These are phyloP conservation scores for Fusarium oligoseptatum DNA, from an alignment of 2,329 filamentous ascomycete genomes.

Conservation along the genomic window DNA sequence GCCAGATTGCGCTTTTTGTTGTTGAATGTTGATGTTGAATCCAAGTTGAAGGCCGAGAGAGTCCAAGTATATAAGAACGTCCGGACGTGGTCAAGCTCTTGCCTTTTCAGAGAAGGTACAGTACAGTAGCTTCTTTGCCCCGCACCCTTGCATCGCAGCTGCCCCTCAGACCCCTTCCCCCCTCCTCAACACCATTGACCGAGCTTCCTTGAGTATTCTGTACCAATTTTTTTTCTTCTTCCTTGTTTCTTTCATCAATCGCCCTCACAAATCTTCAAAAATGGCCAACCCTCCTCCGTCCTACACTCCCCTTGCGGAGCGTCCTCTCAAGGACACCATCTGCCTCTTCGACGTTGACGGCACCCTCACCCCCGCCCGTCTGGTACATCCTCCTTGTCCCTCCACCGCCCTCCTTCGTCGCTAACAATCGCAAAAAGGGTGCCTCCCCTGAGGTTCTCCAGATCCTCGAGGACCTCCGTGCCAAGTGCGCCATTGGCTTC, in stretches of 20 bases:
- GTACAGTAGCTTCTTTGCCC: slow-evolving; percentile 16
- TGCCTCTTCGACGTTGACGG: slow-evolving; percentile 96
- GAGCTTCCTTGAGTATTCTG: slow-evolving; percentile 27
- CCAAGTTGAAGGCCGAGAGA: not conserved
- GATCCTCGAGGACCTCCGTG: slow-evolving; percentile 82
- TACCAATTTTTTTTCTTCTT: not conserved
- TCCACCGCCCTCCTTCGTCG: not conserved
- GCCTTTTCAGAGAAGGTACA: not conserved
- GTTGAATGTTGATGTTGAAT: not conserved
- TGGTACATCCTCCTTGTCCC: slow-evolving; percentile 63
- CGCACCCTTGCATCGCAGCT: slow-evolving; percentile 28
- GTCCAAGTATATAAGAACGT: not conserved
- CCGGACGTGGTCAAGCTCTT: not conserved
- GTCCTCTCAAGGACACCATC: slow-evolving; percentile 92
- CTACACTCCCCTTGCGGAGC: slow-evolving; percentile 83
- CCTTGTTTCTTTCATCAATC: slow-evolving; percentile 12
- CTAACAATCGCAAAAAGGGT: slow-evolving; percentile 57
- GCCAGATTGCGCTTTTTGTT: not conserved
- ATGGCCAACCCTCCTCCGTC: slow-evolving; percentile 58
- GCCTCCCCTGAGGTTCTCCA: slow-evolving; percentile 87
- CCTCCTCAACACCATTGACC: slow-evolving; percentile 34
- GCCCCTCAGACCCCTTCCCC: slow-evolving; percentile 25
- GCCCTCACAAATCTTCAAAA: slow-evolving; percentile 28
- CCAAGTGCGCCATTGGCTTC: slow-evolving; percentile 90
- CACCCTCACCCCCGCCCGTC: slow-evolving; percentile 86